Percentiles rank a stretch among this genome's conserved stretches.
phyloP scores from a whole-genome alignment of 768 basidiomycete species.

The Cystofilobasidium ferigula region DNA sequence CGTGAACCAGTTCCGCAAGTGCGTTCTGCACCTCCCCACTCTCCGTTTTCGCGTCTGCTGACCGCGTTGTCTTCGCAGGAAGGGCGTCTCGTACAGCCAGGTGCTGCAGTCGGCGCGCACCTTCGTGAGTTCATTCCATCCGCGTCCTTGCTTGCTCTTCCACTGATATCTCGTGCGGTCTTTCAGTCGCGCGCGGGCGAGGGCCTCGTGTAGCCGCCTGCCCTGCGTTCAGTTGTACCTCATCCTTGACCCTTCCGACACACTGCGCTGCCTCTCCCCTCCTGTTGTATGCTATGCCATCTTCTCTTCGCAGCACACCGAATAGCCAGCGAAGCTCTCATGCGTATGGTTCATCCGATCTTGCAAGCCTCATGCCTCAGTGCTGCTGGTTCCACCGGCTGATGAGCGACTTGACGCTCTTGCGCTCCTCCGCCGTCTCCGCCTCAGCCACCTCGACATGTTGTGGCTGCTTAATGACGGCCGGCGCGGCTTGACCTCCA shows the following conservation, averaged over 20 bases:
- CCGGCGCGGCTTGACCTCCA: neutral
- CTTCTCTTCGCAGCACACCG: too few species aligned
- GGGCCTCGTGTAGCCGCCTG: neutral
- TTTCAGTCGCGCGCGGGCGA: neutral
- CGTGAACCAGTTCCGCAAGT: slow-evolving; percentile 16
- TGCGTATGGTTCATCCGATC: too few species aligned
- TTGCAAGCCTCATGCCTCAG: neutral
- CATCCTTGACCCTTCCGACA: too few species aligned
- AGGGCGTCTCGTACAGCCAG: slow-evolving; percentile 6
- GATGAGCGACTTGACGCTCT: slow-evolving; percentile 16
- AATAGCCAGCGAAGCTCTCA: too few species aligned
- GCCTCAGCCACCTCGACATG: neutral
- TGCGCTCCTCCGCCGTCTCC: slow-evolving; percentile 8
- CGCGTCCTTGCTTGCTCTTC: neutral
- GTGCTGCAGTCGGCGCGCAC: slow-evolving; percentile 13
- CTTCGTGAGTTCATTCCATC: neutral
- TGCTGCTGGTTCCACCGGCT: slow-evolving; percentile 13
- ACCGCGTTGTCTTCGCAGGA: too few species aligned
- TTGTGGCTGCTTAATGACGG: neutral
- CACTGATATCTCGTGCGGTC: neutral
- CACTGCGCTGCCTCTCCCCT: too few species aligned
- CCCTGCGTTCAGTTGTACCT: too few species aligned
- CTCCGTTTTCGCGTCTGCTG: too few species aligned
- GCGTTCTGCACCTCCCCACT: too few species aligned
- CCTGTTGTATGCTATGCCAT: too few species aligned